Evolutionary conservation across 2,329 filamentous ascomycete species (phyloP), one percentile per base, ranked within the genome.

Genomic region (Fonsecaea pugnacius): DNA sequence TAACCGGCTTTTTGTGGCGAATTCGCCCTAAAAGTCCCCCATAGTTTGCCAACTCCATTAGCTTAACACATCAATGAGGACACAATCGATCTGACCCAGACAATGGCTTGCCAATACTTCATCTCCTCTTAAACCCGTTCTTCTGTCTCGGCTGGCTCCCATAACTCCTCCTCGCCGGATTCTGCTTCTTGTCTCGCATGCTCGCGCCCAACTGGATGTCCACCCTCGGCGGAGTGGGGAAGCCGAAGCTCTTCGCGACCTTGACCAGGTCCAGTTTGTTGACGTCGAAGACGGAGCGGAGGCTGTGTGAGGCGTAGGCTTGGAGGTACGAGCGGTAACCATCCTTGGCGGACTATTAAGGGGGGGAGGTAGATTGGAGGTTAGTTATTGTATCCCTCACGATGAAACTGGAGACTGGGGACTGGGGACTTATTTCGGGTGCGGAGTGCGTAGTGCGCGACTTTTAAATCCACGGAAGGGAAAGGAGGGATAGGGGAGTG

Each of bases 241-340:
- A 96, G 0, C 91, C 91, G 74, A 95, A 96, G 69, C 87, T 86
- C 83, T 92, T 94, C 58, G 91, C 91, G 3, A 96, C 88, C 79
- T 93, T 94, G 72, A 89, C 87, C 18, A 96, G 81, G 74, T 96
- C 91, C 12, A 95, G 82, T 75, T 91, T 91, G 76, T 91, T 84
- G 59, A 96, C 87, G 75, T 94, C 90, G 74, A 94, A 96, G 40
- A 96, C 89, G n/a, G 87, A 89, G 32, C 91, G 86, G 64, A 95
- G 82, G 70, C 86, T 89, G 78, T 94, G 95, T 64, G 89, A 92
- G 24, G 94, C 92, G 75, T 99, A 99, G 0, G 95, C 94, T 76
- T 98, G 92, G 27, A 99, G 85, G 76, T 99, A 99, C 21, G 91
- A 91, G 65, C 91, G 86, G 81, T 95, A 96, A 3, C 91, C 86